Evolutionary conservation across 2,329 filamentous ascomycete genomes (phyloP).

Genomic region (Colletotrichum ledebouriae): DNA sequence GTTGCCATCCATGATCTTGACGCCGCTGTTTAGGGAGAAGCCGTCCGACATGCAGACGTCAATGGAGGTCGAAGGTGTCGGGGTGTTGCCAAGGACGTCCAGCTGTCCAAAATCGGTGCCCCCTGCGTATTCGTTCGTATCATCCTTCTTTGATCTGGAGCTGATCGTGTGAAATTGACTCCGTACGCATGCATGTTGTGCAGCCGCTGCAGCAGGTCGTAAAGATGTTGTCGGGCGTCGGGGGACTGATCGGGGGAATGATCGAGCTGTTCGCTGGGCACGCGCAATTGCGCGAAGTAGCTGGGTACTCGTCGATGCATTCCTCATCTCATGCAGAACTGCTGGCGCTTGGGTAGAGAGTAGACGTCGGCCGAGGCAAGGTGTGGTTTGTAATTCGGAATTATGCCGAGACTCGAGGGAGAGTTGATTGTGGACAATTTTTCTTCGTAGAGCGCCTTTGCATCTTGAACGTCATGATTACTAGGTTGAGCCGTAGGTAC

Average conservation of each 20-base stretch:
- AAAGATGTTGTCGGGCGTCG: background rate
- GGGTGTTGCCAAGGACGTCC: conserved; percentile 82
- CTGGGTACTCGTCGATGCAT: conserved; percentile 18
- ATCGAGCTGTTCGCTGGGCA: conserved; percentile 29
- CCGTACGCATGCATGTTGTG: conserved; percentile 6
- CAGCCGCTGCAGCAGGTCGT: conserved; percentile 11
- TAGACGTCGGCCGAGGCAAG: background rate
- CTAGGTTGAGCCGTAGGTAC: conserved; percentile 9
- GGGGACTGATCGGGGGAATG: background rate
- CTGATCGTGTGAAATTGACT: conserved; percentile 28
- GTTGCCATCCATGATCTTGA: conserved; percentile 75
- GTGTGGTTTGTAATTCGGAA: background rate
- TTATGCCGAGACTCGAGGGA: background rate
- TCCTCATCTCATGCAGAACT: background rate
- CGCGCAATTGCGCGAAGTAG: conserved; percentile 35
- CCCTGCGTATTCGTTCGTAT: conserved; percentile 44
- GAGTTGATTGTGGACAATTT: background rate
- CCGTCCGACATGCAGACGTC: conserved; percentile 86
- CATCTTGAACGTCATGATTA: conserved; percentile 42
- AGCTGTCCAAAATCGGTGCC: conserved; percentile 78
- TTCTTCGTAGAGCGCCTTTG: conserved; percentile 10
- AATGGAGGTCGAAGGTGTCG: conserved; percentile 83
- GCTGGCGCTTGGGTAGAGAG: background rate
- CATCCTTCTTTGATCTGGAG: conserved; percentile 6
- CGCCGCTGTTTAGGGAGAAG: conserved; percentile 87